Percentiles rank a stretch among this genome's conserved stretches.
Evolutionary conservation across 2,329 filamentous ascomycete genomes (phyloP).

Genomic region (Sporothrix pallida): DNA sequence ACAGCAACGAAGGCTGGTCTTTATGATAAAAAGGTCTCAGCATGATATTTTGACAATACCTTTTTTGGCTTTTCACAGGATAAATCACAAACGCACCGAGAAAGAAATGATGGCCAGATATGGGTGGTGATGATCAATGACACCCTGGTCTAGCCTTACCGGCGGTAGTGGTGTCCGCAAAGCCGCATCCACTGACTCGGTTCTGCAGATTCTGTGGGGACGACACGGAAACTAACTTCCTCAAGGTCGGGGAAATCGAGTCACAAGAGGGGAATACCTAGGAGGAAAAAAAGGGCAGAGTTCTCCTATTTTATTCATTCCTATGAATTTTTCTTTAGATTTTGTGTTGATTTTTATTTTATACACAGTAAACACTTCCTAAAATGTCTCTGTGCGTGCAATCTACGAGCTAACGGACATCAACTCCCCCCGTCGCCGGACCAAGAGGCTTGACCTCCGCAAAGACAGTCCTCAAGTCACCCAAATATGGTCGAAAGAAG

Average conservation of each 20-base stretch:
- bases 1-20: no score
- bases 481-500: background rate
- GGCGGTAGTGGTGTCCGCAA: background rate
- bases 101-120: no score
- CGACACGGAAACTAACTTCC: constrained; percentile 1
- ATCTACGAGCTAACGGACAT: background rate
- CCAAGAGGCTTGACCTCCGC: background rate
- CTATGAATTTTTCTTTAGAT: no score
- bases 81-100: no score
- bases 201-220: constrained; percentile 11
- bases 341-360: background rate
- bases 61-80: no score
- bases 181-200: constrained; percentile 6
- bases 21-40: no score
- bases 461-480: no score
- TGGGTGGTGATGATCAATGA: background rate
- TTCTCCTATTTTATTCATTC: no score
- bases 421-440: background rate
- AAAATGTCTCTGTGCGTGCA: no score
- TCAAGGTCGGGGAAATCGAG: constrained; percentile 5
- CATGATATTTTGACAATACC: no score
- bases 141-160: background rate
- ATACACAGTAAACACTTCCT: background rate
- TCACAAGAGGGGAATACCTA: background rate
- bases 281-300: background rate